Conservation (phyloP, 1,284 basidiomycete species). For the Chalciporus piperatoides region DNA sequence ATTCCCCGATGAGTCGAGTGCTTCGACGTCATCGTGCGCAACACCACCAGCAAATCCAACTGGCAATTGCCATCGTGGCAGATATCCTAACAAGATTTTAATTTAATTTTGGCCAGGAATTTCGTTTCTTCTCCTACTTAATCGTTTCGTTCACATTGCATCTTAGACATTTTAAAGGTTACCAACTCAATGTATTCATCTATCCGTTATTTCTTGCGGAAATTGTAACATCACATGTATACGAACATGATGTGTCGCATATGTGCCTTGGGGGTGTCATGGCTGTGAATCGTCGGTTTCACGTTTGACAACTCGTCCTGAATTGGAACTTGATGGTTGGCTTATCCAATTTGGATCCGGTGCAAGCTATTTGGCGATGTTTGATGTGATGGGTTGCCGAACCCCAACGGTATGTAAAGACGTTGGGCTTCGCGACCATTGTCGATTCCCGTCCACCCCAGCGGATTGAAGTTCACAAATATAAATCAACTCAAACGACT, state of each 20-base stretch:
- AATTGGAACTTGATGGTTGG: too few species aligned
- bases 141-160: constrained; percentile 16
- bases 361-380: constrained; percentile 21
- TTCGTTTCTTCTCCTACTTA: constrained; percentile 4
- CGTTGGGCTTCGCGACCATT: background rate
- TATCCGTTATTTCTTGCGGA: constrained; percentile 15
- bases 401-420: constrained; percentile 29
- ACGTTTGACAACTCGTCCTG: too few species aligned
- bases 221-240: constrained; percentile 20
- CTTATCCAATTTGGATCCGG: background rate
- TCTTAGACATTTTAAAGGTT: constrained; percentile 16
- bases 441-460: constrained; percentile 21
- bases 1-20: background rate
- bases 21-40: constrained; percentile 17
- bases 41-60: background rate
- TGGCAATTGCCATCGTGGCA: background rate
- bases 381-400: constrained; percentile 22
- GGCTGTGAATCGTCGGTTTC: background rate
- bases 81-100: constrained; percentile 17
- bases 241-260: background rate
- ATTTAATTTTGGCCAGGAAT: constrained; percentile 18
- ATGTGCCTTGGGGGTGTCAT: background rate
- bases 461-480: constrained; percentile 23
- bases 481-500: constrained; percentile 32
- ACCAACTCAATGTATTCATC: constrained; percentile 20